A percentile compares a stretch with the other conserved stretches of the same genome.
Evolutionary conservation across 495 filamentous ascomycete genomes (phyloP).

Genomic region (Thozetella sp.): DNA sequence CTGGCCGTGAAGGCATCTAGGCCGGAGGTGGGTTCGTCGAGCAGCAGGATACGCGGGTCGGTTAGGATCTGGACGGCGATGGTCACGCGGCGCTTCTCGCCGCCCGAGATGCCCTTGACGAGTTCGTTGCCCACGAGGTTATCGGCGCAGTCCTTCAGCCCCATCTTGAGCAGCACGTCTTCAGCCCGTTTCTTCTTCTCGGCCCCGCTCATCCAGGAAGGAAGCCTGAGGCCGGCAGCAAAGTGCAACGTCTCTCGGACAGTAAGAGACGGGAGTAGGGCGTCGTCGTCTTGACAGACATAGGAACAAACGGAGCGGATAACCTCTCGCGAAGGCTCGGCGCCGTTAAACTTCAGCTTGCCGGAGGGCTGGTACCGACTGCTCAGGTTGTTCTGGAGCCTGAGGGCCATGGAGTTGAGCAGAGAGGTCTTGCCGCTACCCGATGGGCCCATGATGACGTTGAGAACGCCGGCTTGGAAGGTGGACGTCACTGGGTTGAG

Average conservation of each 20-base stretch:
- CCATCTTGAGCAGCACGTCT: conserved; percentile 71
- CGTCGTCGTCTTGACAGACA: conserved; percentile 77
- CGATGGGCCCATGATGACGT: conserved; percentile 79
- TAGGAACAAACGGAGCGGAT: conserved; percentile 72
- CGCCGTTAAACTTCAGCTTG: conserved; percentile 67
- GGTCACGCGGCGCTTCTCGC: conserved; percentile 73
- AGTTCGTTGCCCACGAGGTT: conserved; percentile 71
- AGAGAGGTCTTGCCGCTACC: conserved; percentile 75
- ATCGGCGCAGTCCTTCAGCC: conserved; percentile 76
- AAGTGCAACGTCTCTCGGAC: conserved; percentile 73
- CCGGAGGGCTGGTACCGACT: conserved; percentile 58
- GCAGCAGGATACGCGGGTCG: conserved; percentile 66
- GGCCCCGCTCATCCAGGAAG: conserved; percentile 62
- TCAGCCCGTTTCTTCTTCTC: conserved; percentile 69
- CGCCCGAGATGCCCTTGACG: conserved; percentile 76
- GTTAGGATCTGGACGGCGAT: conserved; percentile 78
- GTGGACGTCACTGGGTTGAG: conserved; percentile 61
- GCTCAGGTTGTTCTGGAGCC: conserved; percentile 56
- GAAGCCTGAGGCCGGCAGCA: conserved; percentile 68
- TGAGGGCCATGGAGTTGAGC: conserved; percentile 67
- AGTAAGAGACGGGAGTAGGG: conserved; percentile 70
- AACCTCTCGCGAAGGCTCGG: conserved; percentile 63
- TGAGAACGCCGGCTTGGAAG: conserved; percentile 65
- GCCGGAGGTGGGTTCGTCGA: conserved; percentile 78
- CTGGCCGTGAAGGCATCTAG: conserved; percentile 76